Conservation (phyloP, 2,329 filamentous ascomycete genomes). For the Chalaropsis thielavioides region DNA sequence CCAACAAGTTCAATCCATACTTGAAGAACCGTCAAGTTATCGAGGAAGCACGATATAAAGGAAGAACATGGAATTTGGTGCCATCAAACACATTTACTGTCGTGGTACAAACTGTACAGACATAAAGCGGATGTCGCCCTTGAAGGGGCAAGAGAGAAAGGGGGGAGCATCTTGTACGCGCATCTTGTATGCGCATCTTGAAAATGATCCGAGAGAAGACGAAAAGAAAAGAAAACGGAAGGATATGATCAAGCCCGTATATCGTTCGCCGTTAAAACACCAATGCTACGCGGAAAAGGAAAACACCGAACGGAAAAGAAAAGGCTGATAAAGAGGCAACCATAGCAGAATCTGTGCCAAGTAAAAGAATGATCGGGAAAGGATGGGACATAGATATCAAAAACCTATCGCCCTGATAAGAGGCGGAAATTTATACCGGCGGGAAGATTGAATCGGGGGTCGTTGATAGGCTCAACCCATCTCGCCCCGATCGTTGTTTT, state of each 20-base stretch:
- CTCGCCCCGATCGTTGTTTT: slow-evolving; percentile 1
- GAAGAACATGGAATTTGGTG: background rate
- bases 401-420: background rate
- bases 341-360: background rate
- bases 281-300: slow-evolving; percentile 1
- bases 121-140: background rate
- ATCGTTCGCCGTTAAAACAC: background rate
- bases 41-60: background rate
- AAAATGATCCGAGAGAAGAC: background rate
- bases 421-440: background rate
- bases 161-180: background rate
- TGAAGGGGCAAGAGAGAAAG: background rate
- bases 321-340: background rate
- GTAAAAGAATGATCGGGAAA: background rate
- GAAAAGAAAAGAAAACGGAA: slow-evolving; percentile 2
- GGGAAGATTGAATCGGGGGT: background rate
- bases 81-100: background rate
- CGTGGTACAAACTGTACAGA: background rate
- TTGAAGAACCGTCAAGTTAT: background rate
- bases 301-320: slow-evolving; percentile 2
- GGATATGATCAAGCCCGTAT: background rate
- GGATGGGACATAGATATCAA: background rate
- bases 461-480: background rate
- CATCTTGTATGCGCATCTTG: background rate
- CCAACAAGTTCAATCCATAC: background rate